Evolutionary conservation across 2,329 filamentous ascomycete genomes (phyloP).

Genomic region (Penicillium thymicola): DNA sequence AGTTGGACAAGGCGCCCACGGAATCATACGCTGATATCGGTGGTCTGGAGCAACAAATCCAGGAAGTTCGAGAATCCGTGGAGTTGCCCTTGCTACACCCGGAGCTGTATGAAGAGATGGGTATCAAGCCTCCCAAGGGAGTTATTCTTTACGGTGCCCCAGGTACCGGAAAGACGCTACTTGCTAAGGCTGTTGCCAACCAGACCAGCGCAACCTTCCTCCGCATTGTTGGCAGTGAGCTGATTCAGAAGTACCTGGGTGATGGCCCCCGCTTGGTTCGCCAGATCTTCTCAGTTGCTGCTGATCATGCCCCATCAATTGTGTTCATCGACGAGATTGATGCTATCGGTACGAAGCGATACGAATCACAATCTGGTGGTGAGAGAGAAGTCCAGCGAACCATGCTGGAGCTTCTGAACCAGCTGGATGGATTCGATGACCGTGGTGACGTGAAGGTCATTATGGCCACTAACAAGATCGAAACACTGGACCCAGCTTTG

Average conservation of each 20-base stretch:
- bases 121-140: constrained; percentile 98
- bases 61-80: constrained; percentile 95
- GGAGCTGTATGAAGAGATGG: constrained; percentile 99
- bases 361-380: constrained; percentile 94
- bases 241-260: constrained; percentile 98
- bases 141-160: constrained; percentile 97
- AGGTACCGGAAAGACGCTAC: constrained; percentile 91
- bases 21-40: constrained; percentile 99
- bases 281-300: constrained; percentile 86
- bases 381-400: constrained; percentile 97
- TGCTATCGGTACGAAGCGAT: constrained; percentile 97
- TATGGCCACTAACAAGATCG: constrained; percentile 99
- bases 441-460: constrained; percentile 98
- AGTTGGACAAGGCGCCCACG: constrained; percentile 96
- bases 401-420: constrained; percentile 97
- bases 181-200: constrained; percentile 96
- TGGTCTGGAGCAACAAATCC: constrained; percentile 90
- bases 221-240: constrained; percentile 91
- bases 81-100: constrained; percentile 92
- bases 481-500: constrained; percentile 90
- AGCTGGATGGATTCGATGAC: constrained; percentile 98
- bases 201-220: constrained; percentile 98
- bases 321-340: constrained; percentile 99
- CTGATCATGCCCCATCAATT: constrained; percentile 93
- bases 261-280: constrained; percentile 92